A percentile compares a stretch with the other conserved stretches of the same genome.
phyloP scores from a whole-genome alignment of 2,329 filamentous ascomycete species.

The Trichoderma breve region DNA sequence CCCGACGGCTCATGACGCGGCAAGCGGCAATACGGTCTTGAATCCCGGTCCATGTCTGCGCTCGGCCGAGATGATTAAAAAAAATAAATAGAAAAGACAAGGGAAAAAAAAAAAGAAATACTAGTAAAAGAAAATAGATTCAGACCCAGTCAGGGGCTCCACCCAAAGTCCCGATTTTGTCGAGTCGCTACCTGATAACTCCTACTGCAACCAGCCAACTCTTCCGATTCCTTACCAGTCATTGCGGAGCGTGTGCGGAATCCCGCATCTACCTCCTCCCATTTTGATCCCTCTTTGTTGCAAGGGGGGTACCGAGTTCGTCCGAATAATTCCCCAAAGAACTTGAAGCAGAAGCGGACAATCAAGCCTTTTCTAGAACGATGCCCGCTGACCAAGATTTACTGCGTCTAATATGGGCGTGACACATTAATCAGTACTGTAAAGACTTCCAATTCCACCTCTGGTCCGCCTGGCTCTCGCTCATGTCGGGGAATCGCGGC shows the following conservation, averaged over 20 bases:
- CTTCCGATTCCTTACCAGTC: not conserved
- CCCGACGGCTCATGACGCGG: not conserved
- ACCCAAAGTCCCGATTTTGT: not conserved
- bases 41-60: not conserved
- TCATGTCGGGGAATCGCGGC: conserved; percentile 64
- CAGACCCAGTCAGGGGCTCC: not conserved
- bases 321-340: not conserved
- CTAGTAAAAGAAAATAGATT: not conserved
- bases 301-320: not conserved
- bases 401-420: conserved; percentile 5
- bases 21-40: not conserved
- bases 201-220: not conserved
- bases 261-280: not conserved
- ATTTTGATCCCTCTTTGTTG: not conserved
- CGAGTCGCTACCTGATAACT: conserved; percentile 2
- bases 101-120: not conserved
- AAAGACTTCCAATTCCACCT: conserved; percentile 75
- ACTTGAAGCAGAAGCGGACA: not conserved
- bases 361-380: not conserved
- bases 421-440: conserved; percentile 70
- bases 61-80: conserved; percentile 4
- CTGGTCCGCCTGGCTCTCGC: conserved; percentile 55
- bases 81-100: not conserved
- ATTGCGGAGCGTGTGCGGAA: not conserved
- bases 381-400: not conserved